Base-by-base conservation (phyloP, 148 eudicot genomes). In the Amaranthus hypochondriacus region DNA sequence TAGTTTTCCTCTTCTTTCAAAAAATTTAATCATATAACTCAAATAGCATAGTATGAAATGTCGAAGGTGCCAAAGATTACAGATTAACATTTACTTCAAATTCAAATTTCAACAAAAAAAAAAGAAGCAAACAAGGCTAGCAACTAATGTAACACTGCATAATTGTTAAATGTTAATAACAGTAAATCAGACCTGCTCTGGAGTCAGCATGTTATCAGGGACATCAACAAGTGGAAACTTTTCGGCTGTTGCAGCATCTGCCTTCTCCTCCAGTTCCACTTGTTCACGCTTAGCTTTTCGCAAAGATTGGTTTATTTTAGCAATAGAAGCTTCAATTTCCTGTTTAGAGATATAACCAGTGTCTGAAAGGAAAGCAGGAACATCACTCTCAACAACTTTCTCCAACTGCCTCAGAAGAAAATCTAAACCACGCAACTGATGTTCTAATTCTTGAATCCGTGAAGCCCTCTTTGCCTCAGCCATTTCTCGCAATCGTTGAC, bases 401-500 rank as follows among this genome's bases (percentile, higher is more conserved):
- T 76, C 85, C 76, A 92, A 85, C 83, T 87, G 95, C 84, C 88
- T 84, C 61, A 88, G 72, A 73, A 95, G 93, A 75, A 88, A 87
- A 15, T 95, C 98, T 80, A 92, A 84, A 54, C 91, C 97, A 78
- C 86, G 89, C 72, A 77, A 60, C 76, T 88, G 90, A 77, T 95
- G 88, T 83, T 95, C 98, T 73, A 92, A 80, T 80, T 92, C 93
- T 83, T 87, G 90, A 73, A 95, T 92, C 69, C 87, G 83, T 49
- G 92, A 87, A 21, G 73, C 85, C 77, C 96, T 90, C 87, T 90
- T 95, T 54, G 93, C 90, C 78, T 92, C 99, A 56, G 96, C 99
- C 97, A 95, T 90, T 64, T 95, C 97, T 55, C 96, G 83, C 78
- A 95, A 73, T 64, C 98, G 88, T 83, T 95, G 98, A 72, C 96